Percentiles rank a stretch among this genome's conserved stretches.
These are phyloP conservation scores for Turritis glabra DNA, from an alignment of 345 rosid genomes.

Conservation along the genomic window DNA sequence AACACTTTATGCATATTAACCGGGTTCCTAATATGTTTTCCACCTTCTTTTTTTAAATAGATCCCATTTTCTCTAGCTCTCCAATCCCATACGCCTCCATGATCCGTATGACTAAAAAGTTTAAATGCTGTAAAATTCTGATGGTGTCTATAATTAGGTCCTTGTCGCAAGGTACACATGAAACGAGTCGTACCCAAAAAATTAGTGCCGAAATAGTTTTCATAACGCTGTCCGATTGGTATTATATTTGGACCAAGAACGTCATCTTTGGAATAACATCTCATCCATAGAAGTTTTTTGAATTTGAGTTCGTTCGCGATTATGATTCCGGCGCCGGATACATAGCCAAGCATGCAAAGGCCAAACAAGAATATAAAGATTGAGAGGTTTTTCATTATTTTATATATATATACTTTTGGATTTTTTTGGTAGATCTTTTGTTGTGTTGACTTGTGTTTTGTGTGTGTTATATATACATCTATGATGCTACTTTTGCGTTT, in stretches of 20 bases:
- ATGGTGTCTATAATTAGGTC: not conserved
- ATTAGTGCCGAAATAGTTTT: not conserved
- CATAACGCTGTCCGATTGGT: not conserved
- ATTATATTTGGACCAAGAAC: not conserved
- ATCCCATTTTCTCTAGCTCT: slow-evolving; percentile 25
- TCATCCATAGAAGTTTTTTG: not conserved
- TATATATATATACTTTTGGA: not conserved
- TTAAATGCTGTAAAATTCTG: slow-evolving; percentile 12
- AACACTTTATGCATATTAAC: not conserved
- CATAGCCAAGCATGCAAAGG: slow-evolving; percentile 14
- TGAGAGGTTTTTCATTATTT: slow-evolving; percentile 1
- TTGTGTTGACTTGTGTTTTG: not conserved
- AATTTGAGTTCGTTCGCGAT: slow-evolving; percentile 11
- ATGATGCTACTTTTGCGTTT: not conserved
- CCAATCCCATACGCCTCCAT: slow-evolving; percentile 27
- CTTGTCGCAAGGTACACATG: slow-evolving; percentile 24
- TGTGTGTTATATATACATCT: slow-evolving; percentile 2
- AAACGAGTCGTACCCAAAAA: not conserved
- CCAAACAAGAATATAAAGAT: not conserved
- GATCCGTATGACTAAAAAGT: not conserved
- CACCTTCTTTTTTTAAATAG: not conserved
- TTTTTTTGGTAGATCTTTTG: not conserved
- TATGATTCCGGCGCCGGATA: not conserved
- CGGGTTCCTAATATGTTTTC: not conserved
- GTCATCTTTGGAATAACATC: slow-evolving; percentile 2